These are phyloP conservation scores for Cystoderma amianthinum DNA, from an alignment of 768 basidiomycete species.

Conservation along the genomic window DNA sequence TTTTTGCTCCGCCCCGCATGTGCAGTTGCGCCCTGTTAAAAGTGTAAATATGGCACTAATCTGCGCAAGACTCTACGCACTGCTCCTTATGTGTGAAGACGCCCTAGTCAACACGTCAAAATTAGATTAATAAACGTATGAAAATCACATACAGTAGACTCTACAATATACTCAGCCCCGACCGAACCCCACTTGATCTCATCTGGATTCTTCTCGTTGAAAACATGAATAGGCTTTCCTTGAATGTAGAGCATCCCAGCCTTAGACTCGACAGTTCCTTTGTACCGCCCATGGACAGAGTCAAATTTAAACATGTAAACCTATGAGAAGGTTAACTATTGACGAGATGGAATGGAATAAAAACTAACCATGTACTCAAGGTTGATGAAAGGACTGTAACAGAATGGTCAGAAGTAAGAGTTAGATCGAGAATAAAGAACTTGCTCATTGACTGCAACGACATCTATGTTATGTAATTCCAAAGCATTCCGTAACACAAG, in stretches of 20 bases:
- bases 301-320: conserved; percentile 96
- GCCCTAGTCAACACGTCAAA: conserved; percentile 44
- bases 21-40: conserved; percentile 65
- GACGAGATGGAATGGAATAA: too few species aligned
- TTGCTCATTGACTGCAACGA: conserved; percentile 89
- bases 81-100: conserved; percentile 92
- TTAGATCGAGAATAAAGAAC: conserved; percentile 15
- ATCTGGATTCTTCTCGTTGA: conserved; percentile 77
- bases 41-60: too few species aligned
- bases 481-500: conserved; percentile 91
- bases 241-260: conserved; percentile 80
- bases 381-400: conserved; percentile 81
- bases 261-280: conserved; percentile 66
- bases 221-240: conserved; percentile 66
- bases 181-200: conserved; percentile 72
- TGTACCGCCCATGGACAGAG: conserved; percentile 79
- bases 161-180: conserved; percentile 85
- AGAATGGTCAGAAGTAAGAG: neutral
- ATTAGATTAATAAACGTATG: conserved; percentile 2
- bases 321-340: conserved; percentile 22
- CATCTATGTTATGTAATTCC: conserved; percentile 54
- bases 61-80: conserved; percentile 36
- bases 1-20: conserved; percentile 96
- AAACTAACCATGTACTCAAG: conserved; percentile 80
- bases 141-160: conserved; percentile 66